These are phyloP conservation scores for Orbilia oligospora DNA, from an alignment of 2,329 filamentous ascomycete genomes.

Conservation along the genomic window DNA sequence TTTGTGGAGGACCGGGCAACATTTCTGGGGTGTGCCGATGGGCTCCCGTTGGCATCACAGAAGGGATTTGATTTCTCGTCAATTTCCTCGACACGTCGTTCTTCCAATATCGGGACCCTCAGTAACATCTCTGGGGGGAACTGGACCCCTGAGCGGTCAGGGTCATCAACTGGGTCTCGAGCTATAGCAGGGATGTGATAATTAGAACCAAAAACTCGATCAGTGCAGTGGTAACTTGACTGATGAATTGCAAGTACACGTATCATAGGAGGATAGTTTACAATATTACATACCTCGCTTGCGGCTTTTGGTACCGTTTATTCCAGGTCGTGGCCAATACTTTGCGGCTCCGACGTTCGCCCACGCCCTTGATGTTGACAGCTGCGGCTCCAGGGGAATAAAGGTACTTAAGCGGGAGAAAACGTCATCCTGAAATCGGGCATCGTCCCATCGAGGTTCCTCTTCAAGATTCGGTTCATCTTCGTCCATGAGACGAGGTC, in stretches of 20 bases:
- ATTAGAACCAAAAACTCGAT: background rate
- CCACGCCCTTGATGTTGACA: background rate
- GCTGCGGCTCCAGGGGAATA: background rate
- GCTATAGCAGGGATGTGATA: background rate
- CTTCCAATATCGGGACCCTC: background rate
- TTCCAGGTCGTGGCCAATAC: background rate
- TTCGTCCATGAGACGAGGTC: conserved; percentile 3
- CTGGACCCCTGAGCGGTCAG: background rate
- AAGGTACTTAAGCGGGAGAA: background rate
- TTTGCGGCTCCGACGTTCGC: background rate
- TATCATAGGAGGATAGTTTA: no score
- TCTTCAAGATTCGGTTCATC: background rate
- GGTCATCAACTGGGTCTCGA: background rate
- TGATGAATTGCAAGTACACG: no score
- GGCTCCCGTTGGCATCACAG: background rate
- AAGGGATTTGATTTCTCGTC: conserved; percentile 8
- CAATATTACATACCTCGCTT: background rate
- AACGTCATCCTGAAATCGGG: background rate
- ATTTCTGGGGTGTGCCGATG: background rate
- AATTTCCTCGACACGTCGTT: conserved; percentile 1
- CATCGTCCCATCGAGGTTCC: conserved; percentile 8
- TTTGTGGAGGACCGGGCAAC: background rate
- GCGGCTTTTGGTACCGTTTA: background rate
- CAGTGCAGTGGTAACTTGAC: background rate
- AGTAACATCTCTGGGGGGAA: background rate